Conservation (phyloP, 257 asterid species). For the Hygrophila difformis region DNA sequence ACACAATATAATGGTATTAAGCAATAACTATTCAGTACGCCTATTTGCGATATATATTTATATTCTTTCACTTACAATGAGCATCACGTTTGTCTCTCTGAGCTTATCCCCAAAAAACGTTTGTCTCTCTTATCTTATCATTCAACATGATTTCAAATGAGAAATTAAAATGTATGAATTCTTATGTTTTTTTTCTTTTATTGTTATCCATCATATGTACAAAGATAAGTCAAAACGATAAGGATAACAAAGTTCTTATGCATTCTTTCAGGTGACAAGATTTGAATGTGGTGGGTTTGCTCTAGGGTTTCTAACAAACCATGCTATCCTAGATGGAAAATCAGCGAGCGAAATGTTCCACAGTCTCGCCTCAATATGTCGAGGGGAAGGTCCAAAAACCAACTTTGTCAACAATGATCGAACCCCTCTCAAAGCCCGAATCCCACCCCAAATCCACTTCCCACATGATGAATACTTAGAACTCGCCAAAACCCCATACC, state of each 20-base stretch:
- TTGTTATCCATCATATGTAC: neutral
- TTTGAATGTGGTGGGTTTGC: constrained; percentile 41
- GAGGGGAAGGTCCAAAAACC: constrained; percentile 27
- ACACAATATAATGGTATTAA: too few species aligned
- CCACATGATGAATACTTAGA: constrained; percentile 33
- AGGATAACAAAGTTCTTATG: neutral
- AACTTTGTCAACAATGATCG: constrained; percentile 24
- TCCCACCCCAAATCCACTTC: constrained; percentile 32
- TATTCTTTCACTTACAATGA: too few species aligned
- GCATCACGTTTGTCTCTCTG: too few species aligned
- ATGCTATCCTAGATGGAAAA: constrained; percentile 38
- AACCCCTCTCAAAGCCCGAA: constrained; percentile 29
- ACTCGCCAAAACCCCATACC: constrained; percentile 7
- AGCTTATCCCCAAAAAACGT: too few species aligned
- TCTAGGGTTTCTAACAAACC: constrained; percentile 32
- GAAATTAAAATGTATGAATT: too few species aligned
- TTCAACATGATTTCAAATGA: too few species aligned
- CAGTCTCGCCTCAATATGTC: constrained; percentile 30
- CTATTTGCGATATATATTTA: too few species aligned
- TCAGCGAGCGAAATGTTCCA: constrained; percentile 36
- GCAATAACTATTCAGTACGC: too few species aligned
- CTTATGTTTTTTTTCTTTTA: too few species aligned
- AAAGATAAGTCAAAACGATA: neutral
- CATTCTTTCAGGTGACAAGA: constrained; percentile 28
- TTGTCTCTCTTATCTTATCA: too few species aligned